Evolutionary conservation across 2,329 filamentous ascomycete genomes (phyloP).

Genomic region (Fusarium hostae): DNA sequence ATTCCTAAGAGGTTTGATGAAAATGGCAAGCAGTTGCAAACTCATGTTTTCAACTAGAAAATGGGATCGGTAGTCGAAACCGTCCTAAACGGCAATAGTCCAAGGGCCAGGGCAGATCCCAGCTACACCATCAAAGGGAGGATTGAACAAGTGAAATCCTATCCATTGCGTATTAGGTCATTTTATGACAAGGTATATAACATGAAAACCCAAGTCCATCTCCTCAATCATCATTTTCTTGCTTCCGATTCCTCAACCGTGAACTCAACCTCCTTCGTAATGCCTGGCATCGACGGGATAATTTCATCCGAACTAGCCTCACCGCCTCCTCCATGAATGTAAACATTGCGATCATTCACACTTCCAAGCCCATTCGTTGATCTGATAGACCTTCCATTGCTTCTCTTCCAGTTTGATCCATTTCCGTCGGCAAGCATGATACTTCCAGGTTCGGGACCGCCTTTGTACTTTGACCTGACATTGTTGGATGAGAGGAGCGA

Average conservation of each 20-base stretch:
- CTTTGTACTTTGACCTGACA: slow-evolving; percentile 31
- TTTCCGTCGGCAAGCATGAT: slow-evolving; percentile 38
- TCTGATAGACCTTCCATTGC: slow-evolving; percentile 19
- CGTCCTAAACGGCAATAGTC: accelerated
- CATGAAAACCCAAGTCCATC: no score
- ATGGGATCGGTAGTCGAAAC: accelerated
- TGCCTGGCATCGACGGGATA: slow-evolving; percentile 5
- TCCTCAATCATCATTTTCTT: not conserved
- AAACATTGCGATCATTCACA: slow-evolving; percentile 8
- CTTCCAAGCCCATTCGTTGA: not conserved
- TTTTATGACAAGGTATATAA: not conserved
- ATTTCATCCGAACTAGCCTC: slow-evolving; percentile 39
- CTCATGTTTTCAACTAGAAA: slow-evolving; percentile 20
- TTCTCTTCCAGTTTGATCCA: slow-evolving; percentile 32
- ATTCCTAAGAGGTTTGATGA: slow-evolving; percentile 45
- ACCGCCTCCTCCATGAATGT: slow-evolving; percentile 27
- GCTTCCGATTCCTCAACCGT: slow-evolving; percentile 21
- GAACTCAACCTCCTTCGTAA: slow-evolving; percentile 39
- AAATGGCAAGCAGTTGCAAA: slow-evolving; percentile 46
- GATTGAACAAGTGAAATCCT: accelerated
- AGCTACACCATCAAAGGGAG: accelerated
- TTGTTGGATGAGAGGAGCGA: slow-evolving; percentile 41
- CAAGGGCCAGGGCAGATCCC: not conserved
- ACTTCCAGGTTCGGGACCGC: slow-evolving; percentile 33
- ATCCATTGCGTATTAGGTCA: not conserved